Conservation (phyloP, 306 rosid species). For the Benincasa hispida region DNA sequence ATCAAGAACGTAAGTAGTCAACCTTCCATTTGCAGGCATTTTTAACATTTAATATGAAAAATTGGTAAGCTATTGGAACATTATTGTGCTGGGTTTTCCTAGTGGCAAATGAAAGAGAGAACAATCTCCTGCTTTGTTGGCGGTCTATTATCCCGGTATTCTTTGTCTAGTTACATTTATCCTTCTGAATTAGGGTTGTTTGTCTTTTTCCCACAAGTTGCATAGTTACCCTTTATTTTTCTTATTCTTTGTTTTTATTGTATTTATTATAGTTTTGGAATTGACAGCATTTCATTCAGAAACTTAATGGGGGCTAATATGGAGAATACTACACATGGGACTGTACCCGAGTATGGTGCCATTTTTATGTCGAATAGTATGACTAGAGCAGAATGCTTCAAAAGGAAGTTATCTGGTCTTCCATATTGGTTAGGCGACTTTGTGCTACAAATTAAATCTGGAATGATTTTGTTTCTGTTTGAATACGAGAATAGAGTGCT, state of each 20-base stretch:
- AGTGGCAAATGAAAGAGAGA: not conserved
- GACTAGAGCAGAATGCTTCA: conserved; percentile 7
- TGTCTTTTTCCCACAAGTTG: not conserved
- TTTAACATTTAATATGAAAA: not conserved
- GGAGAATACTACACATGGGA: not conserved
- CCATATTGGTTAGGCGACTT: conserved; percentile 16
- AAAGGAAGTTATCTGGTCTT: conserved; percentile 8
- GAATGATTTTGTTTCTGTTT: conserved; percentile 39
- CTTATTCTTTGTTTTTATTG: not conserved
- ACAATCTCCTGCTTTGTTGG: not conserved
- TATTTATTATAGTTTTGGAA: not conserved
- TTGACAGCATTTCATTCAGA: not conserved
- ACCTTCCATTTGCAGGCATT: not conserved
- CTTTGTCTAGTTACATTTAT: not conserved
- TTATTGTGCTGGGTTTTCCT: not conserved
- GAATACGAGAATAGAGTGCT: conserved; percentile 37
- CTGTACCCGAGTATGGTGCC: conserved; percentile 10
- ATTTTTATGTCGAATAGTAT: conserved; percentile 10
- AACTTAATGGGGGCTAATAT: not conserved
- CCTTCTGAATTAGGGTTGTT: not conserved
- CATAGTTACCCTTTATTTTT: not conserved
- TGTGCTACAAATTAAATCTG: conserved; percentile 35
- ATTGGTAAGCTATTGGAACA: not conserved
- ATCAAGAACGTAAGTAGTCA: not conserved
- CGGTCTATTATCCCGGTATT: not conserved